A percentile compares a stretch with the other conserved stretches of the same genome.
These are phyloP conservation scores for Cyphellophora attinorum DNA, from an alignment of 2,329 filamentous ascomycete species.

Conservation along the genomic window DNA sequence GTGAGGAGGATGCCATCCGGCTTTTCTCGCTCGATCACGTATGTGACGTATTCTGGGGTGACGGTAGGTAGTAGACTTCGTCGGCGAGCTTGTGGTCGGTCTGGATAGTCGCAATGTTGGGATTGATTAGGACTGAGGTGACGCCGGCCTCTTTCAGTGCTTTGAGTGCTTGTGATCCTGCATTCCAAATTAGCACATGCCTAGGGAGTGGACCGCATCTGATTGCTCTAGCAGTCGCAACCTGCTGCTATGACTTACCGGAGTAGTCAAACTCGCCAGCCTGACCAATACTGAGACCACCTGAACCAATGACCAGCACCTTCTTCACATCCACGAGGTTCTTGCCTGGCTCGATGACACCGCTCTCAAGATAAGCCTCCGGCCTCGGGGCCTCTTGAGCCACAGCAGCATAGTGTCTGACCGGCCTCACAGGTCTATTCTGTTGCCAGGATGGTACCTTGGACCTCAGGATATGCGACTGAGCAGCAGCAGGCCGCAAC, in stretches of 20 bases:
- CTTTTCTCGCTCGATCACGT: constrained; percentile 92
- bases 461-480: constrained; percentile 26
- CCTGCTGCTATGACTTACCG: constrained; percentile 66
- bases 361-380: constrained; percentile 81
- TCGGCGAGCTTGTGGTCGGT: constrained; percentile 93
- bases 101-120: constrained; percentile 97
- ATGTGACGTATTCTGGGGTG: constrained; percentile 92
- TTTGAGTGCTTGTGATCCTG: constrained; percentile 92
- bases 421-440: constrained; percentile 30
- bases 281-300: constrained; percentile 92
- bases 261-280: constrained; percentile 99
- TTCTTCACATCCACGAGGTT: constrained; percentile 88
- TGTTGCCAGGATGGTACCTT: constrained; percentile 32
- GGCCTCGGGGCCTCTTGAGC: constrained; percentile 64
- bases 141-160: constrained; percentile 93
- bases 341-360: constrained; percentile 66
- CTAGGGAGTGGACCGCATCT: too few relatives aligned
- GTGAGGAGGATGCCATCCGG: constrained; percentile 96
- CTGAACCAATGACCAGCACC: constrained; percentile 90
- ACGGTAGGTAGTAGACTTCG: constrained; percentile 96
- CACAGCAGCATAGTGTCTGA: constrained; percentile 31
- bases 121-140: constrained; percentile 86
- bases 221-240: too few relatives aligned
- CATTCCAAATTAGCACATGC: not conserved
- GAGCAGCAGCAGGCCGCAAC: constrained; percentile 3